Base-by-base conservation (phyloP, 2,329 filamentous ascomycete species). In the Penicillium freii region DNA sequence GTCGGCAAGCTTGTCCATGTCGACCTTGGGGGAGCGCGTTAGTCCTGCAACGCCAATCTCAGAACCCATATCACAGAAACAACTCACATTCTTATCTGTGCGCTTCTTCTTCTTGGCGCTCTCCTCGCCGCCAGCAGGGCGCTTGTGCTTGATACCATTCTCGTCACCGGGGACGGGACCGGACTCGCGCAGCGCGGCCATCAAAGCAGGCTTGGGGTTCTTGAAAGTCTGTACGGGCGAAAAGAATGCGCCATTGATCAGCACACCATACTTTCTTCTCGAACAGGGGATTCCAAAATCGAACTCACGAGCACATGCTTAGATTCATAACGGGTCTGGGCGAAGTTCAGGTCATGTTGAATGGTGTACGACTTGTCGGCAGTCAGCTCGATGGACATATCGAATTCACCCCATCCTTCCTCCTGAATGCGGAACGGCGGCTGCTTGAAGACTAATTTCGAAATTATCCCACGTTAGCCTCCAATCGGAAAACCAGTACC, bases 331-430 rank as follows among this genome's bases (percentile, higher is more conserved):
- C 84, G 84, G 60, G 87, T 82, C 64, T 87, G 83, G 66, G 85
- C 83, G 76, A 99, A 99, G 81, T 97, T 97, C 60, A 99, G 83
- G 72, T 99, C 94, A 75, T 99, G 94, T 50, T 82, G 78, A 63
- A 99, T 82, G 15, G 84, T 81, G 70, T 91, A 85, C 70, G 96
- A 93, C 81, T 97, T 97, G 76, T 94, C 91, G 31, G 89, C 87
- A 71, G 87, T 89, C 66, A 95, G 83, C 61, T 90, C 86, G 69
- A 97, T 94, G 47, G 81, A 82, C 87, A 99, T 93, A 73, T 97
- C 94, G 74, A 99, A 99, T 78, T 97, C 94, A 70, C 94, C 94
- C 94, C 94, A 99, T 66, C 94, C 94, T 77, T 97, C 90, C 77
- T 99, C 96, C 62, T 86, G 82, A 76, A 96, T 96, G 64, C 83